Base-by-base conservation (phyloP, 2,329 filamentous ascomycete species). In the Aspergillus vadensis region DNA sequence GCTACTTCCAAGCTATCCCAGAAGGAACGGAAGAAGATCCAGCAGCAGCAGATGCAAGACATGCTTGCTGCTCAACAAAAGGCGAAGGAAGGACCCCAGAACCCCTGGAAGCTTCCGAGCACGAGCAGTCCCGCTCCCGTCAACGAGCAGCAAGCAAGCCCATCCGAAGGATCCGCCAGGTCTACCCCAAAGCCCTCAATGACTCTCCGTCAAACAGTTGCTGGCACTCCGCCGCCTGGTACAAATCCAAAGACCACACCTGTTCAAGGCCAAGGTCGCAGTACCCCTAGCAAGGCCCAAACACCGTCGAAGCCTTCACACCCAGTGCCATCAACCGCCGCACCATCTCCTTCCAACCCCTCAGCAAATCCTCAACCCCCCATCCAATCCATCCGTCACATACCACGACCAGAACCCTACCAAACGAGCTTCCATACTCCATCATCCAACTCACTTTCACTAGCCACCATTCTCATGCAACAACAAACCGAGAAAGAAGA, bases 381-480 rank as follows among this genome's bases (percentile, higher is more conserved):
- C n/a, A 74, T 77, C 36, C 74, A 79, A 51, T 78, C 76, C 25
- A 74, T 79, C 4, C 81, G 85, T 15, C 82, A 84, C 19, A 88
- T 86, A 57, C 73, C 72, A 23, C 75, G 72, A 3, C 66, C 69
- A 21, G 71, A 72, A 54, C 67, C 67, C 25, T 66, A 71, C 36
- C 63, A 65, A 47, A 66, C 66, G 9, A 68, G 65, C 25, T 71
- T 70, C 38, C 61, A 63, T 9, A 70, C 85, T 0, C 89, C 91
- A 57, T 83, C 85, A 1, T 82, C 83, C 2, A 76, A 89, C 3
- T 89, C 91, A 3, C 79, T 92, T 12, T 92, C 89, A 36, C 89
- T 99, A 79, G 86, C 88, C 15, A 92, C 97, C 66, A 99, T 99
- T 59, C 89, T 98, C 14, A 88, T 88, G 7, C 88, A 96, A 70